Evolutionary conservation across 495 filamentous ascomycete species (phyloP).

Genomic region (Penicillium bovifimosum): DNA sequence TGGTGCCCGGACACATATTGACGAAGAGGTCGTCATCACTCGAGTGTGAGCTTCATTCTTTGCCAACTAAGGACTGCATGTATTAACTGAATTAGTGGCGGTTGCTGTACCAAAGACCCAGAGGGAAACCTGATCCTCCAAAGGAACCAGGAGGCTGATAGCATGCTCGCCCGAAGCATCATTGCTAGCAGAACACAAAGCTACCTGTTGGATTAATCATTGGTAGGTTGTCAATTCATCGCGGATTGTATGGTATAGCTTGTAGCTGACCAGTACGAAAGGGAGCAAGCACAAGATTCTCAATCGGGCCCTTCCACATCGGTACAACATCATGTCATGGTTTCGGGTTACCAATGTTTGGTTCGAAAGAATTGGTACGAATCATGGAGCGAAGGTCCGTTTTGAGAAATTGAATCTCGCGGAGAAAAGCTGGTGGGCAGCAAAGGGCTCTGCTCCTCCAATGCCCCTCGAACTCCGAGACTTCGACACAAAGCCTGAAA

Average conservation of each 20-base stretch:
- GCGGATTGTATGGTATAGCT: background rate
- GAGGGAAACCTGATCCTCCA: conserved; percentile 38
- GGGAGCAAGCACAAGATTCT: conserved; percentile 49
- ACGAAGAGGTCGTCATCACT: conserved; percentile 61
- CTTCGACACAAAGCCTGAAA: conserved; percentile 19
- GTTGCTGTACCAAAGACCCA: conserved; percentile 35
- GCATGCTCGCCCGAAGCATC: conserved; percentile 30
- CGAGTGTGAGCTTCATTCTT: conserved; percentile 43
- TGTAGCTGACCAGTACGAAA: conserved; percentile 19
- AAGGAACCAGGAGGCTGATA: conserved; percentile 37
- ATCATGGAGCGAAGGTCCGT: conserved; percentile 52
- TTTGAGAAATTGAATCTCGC: conserved; percentile 63
- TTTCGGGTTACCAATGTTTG: conserved; percentile 72
- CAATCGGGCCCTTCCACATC: conserved; percentile 52
- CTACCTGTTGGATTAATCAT: conserved; percentile 54
- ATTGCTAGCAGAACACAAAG: conserved; percentile 26
- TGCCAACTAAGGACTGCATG: background rate
- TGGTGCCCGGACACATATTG: conserved; percentile 52
- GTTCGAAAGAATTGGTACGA: conserved; percentile 50
- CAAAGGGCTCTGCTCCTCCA: conserved; percentile 23
- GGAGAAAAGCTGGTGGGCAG: conserved; percentile 65
- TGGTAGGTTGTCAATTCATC: conserved; percentile 35
- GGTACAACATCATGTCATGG: conserved; percentile 66
- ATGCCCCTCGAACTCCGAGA: conserved; percentile 18
- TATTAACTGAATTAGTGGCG: conserved; percentile 46